phyloP scores from a whole-genome alignment of 768 basidiomycete species.

The Mycena vulgaris region DNA sequence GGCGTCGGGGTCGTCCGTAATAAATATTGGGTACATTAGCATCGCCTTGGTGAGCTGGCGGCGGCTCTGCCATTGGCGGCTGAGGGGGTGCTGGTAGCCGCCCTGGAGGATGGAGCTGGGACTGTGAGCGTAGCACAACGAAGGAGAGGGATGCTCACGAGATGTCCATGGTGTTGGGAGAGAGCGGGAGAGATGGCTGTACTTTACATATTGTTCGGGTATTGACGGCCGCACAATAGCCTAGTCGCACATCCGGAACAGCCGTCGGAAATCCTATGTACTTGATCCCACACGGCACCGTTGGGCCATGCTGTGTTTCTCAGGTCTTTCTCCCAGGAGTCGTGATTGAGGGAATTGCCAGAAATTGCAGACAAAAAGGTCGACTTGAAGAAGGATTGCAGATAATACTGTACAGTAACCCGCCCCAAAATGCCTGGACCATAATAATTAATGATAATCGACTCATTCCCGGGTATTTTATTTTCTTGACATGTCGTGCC shows the following conservation, averaged over 20 bases:
- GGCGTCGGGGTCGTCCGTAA: constrained; percentile 94
- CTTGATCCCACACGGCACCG: too few species aligned
- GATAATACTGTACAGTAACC: too few species aligned
- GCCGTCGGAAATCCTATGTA: too few species aligned
- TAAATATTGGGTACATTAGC: constrained; percentile 99
- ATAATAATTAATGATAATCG: too few species aligned
- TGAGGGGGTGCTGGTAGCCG: constrained; percentile 93
- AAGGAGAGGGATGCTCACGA: constrained; percentile 54
- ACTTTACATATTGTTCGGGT: constrained; percentile 2
- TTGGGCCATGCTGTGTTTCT: too few species aligned
- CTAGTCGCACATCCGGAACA: background rate
- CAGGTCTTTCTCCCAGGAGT: background rate
- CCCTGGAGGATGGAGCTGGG: constrained; percentile 89
- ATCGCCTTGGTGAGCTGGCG: constrained; percentile 89
- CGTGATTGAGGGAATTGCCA: background rate
- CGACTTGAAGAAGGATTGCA: too few species aligned
- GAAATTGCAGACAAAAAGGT: too few species aligned
- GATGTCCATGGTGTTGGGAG: constrained; percentile 55
- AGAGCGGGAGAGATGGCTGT: background rate
- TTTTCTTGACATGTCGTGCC: too few species aligned
- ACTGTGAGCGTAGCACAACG: constrained; percentile 14
- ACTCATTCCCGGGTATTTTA: too few species aligned
- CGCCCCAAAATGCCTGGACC: too few species aligned
- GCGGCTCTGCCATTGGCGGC: constrained; percentile 89
- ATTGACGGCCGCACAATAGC: background rate